These are phyloP conservation scores for Moesziomyces sp. DNA, from an alignment of 1,284 basidiomycete species.

Conservation along the genomic window DNA sequence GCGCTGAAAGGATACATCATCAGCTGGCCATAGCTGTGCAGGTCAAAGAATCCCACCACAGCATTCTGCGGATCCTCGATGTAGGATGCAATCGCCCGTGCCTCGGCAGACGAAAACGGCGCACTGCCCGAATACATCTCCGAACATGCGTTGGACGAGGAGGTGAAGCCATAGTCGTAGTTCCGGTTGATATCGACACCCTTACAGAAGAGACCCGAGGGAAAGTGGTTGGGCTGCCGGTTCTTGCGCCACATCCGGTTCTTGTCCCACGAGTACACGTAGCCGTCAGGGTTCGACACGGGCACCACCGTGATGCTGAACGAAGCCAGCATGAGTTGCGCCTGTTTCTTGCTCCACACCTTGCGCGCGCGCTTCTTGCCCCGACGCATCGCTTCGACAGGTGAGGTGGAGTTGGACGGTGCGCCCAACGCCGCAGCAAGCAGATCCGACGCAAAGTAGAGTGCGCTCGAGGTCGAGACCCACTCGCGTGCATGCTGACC, in stretches of 20 bases:
- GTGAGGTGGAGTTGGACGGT: neutral
- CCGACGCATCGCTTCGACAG: neutral
- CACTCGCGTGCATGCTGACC: slow-evolving; percentile 70
- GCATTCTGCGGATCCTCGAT: slow-evolving; percentile 70
- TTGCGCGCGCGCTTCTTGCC: slow-evolving; percentile 1
- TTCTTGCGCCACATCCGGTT: slow-evolving; percentile 88
- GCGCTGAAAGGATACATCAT: slow-evolving; percentile 79
- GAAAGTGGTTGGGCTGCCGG: slow-evolving; percentile 71
- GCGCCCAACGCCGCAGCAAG: slow-evolving; percentile 15
- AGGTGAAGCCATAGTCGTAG: slow-evolving; percentile 74
- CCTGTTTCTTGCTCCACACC: slow-evolving; percentile 20
- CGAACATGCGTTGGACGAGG: slow-evolving; percentile 67
- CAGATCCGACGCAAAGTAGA: slow-evolving; percentile 72
- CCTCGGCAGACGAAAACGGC: slow-evolving; percentile 77
- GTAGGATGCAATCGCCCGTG: slow-evolving; percentile 79
- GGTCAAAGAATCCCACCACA: slow-evolving; percentile 77
- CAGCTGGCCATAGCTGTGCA: slow-evolving; percentile 82
- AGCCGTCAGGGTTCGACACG: slow-evolving; percentile 84
- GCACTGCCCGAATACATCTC: slow-evolving; percentile 47
- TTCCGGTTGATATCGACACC: slow-evolving; percentile 81
- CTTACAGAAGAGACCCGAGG: slow-evolving; percentile 69
- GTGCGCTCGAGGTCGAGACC: slow-evolving; percentile 79
- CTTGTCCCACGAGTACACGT: slow-evolving; percentile 74
- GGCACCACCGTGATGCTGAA: slow-evolving; percentile 83
- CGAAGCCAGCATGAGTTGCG: slow-evolving; percentile 71